Evolutionary conservation across 371 early-diverging fungal genomes (phyloP), one percentile per base, ranked within the genome.

Genomic region (Mucor saturninus): DNA sequence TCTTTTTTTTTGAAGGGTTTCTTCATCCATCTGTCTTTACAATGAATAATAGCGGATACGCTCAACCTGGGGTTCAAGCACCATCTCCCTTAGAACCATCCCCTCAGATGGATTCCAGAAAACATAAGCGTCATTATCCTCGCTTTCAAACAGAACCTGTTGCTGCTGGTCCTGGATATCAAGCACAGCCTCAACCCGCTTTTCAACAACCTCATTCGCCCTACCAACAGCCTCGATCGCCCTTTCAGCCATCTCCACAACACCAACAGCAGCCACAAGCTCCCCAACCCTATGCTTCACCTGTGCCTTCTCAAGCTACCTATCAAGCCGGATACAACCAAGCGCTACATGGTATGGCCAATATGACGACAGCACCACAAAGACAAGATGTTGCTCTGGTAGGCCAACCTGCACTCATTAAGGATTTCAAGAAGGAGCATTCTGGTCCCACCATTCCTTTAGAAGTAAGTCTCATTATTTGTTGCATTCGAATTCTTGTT

Each of bases 371-470:
- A 3, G 30, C 59, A 38, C 62, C 58, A n/a, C 37, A 31, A 5
- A 61, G 58, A 59, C 62, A 62, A 52, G 76, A 80, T 61, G 59
- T 81, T 29, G 35, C 79, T 15, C 62, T 85, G 31, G 69, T 87
- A 11, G 84, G 83, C 6, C 86, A 86, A 38, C 76, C 76, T 45
- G 85, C 87, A 9, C 69, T 64, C 30, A 71, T 88, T 21, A 53
- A 79, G 50, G 79, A 78, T 49, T 59, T 88, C 15, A 72, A 77
- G n/a, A 69, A 50, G 21, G 43, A 61, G 21, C 15, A 62, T 26
- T 86, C 89, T 13, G 30, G 78, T 21, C 76, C 83, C 35, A 75
- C 71, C 52, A 61, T 91, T 49, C 90, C 91, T 21, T 46, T 46
- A 46, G 21, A 46, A 6, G 46, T 46, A 21, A 46, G 46, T 46